Evolutionary conservation across 1,284 basidiomycete species (phyloP), one percentile per base, ranked within the genome.

Genomic region (Tylopilus sp.): DNA sequence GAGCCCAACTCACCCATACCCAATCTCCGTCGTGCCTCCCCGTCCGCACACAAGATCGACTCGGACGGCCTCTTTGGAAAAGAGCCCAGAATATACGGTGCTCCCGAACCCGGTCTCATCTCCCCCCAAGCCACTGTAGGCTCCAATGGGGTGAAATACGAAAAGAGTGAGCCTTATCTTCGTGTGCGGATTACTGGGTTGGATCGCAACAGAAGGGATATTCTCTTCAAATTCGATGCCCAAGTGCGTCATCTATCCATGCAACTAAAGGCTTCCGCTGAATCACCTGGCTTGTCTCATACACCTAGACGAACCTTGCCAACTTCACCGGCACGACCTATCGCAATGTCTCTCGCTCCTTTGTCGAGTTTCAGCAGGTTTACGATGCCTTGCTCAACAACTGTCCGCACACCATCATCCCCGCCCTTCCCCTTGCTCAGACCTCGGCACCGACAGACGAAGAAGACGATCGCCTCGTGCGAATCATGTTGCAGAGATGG

Each of bases 401-500:
- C 69, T 92, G 90, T 66, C 92, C 92, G 0, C 92, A 94, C 64
- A 94, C 92, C 14, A 95, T 97, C 61, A 80, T 96, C 14, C 91
- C 94, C 14, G 94, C 94, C 5, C 79, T 97, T 13, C 94, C 94
- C 1, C 79, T 96, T 20, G 84, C 93, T 2, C 91, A 95, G 60
- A 97, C 94, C 0, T 95, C 93, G 3, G 94, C 94, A 2, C 88
- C 92, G 22, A 94, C 92, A 15, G 94, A 97, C 67, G 94, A 97
- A 73, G 95, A 98, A 72, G 92, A 98, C 70, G 94, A 98, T 70
- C 81, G 95, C 31, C 79, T 98, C 2, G 92, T 98, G 36, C 88
- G 88, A 66, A 89, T 94, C 57, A 92, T 94, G 80, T 78, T 97
- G 24, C 95, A 97, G 72, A 79, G 91, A 55, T 98, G 94, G 94